Conservation (phyloP, 139 green algal species). For the Penium margaritaceum region DNA sequence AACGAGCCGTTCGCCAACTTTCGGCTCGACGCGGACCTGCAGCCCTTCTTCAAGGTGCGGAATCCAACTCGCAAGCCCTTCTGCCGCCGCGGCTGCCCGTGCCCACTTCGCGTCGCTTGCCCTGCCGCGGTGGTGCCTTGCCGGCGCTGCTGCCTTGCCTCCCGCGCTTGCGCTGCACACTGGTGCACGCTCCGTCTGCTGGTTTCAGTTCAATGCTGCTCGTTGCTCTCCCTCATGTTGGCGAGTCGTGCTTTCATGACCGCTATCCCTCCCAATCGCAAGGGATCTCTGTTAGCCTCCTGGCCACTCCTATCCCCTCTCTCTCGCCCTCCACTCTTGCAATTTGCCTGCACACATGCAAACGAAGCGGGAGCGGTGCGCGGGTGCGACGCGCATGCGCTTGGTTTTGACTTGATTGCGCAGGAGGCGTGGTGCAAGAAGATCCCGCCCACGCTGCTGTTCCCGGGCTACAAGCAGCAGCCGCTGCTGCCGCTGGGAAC, state of each 20-base stretch:
- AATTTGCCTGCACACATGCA: too few relatives aligned
- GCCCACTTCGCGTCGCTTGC: not conserved
- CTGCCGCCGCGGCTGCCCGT: not conserved
- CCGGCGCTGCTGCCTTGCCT: too few relatives aligned
- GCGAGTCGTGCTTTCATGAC: not conserved
- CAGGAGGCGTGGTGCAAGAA: conserved; percentile 28
- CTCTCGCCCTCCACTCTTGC: not conserved
- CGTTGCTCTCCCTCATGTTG: not conserved
- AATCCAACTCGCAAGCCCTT: not conserved
- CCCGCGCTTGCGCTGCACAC: not conserved
- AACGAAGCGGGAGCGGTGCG: too few relatives aligned
- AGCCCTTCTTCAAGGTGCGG: conserved; percentile 6
- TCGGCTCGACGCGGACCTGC: not conserved
- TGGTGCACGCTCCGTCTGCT: not conserved
- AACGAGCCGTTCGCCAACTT: not conserved
- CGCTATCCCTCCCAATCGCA: not conserved
- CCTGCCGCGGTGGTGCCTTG: too few relatives aligned
- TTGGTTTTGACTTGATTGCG: too few relatives aligned
- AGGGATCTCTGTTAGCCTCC: not conserved
- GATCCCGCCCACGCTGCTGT: conserved; percentile 18
- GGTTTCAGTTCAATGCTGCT: not conserved
- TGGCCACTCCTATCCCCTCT: not conserved
- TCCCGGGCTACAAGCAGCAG: conserved; percentile 12
- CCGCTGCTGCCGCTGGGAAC: not conserved
- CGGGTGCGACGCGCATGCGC: too few relatives aligned